Evolutionary conservation across 2,329 filamentous ascomycete species (phyloP), one percentile per base, ranked within the genome.

Genomic region (Pseudofabraea citricarpa): DNA sequence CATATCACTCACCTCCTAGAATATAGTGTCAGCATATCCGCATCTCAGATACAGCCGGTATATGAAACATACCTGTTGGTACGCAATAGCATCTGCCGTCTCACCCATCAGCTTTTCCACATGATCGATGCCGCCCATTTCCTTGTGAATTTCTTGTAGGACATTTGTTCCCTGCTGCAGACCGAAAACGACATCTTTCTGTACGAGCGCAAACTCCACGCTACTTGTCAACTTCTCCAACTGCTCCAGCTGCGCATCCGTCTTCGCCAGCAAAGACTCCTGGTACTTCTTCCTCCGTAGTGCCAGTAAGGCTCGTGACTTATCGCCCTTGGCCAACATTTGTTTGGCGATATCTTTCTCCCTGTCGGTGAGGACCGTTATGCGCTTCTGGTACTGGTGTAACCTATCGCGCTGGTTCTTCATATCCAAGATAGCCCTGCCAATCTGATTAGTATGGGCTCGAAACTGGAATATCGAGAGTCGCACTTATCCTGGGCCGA

Each of bases 351-450:
- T 85, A 36, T 83, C 85, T 38, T 86, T 95, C 69, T 98, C 91
- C 53, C 85, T 85, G 61, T 84, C 79, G 6, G 91, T 96, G 27
- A 98, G 80, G 40, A 87, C 75, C 26, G 83, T 85, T 61, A 98
- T 93, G 58, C 87, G 86, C 59, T 86, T 85, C 67, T 96, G 91
- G 71, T 97, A 97, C 65, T 95, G 90, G 60, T 94, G 90, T 3
- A 98, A 83, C 66, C 90, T 94, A 74, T 98, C 93, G 65, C 93
- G 90, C 71, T 97, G 91, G 68, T 82, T 89, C 72, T 97, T 97
- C 71, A 97, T 86, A 69, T 97, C 90, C 60, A 97, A 85, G 67
- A 97, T 96, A 47, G 91, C 91, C 71, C 90, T 96, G 16, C 9
- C 19, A 18, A 18, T 37, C 24, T 24, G 10, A 35, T 52, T 45